Percentiles rank a stretch among this genome's conserved stretches.
These are phyloP conservation scores for Solanum commersonii DNA, from an alignment of 257 asterid species.

Conservation along the genomic window DNA sequence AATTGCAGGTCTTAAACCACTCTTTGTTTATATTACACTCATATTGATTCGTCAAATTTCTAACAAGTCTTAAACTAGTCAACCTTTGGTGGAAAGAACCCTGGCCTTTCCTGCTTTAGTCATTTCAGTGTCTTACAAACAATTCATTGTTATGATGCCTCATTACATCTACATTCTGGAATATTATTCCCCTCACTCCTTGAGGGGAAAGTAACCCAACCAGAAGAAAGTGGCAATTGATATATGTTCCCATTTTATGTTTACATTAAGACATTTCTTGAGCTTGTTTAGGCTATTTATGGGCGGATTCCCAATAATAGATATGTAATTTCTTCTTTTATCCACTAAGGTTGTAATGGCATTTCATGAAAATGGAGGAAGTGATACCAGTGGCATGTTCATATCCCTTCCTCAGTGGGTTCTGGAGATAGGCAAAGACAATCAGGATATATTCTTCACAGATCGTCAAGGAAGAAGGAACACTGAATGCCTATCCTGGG, in stretches of 20 bases:
- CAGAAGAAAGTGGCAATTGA: background rate
- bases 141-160: background rate
- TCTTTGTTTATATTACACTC: background rate
- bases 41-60: background rate
- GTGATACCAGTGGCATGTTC: constrained; percentile 41
- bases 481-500: constrained; percentile 74
- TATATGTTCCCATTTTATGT: background rate
- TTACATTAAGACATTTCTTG: background rate
- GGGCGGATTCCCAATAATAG: background rate
- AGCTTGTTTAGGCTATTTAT: background rate
- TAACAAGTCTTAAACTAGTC: background rate
- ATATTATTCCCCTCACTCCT: background rate
- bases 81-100: background rate
- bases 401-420: constrained; percentile 76
- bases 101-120: background rate
- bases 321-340: background rate
- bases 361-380: constrained; percentile 67
- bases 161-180: background rate
- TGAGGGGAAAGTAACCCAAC: background rate
- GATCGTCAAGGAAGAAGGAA: constrained; percentile 78
- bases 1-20: constrained; percentile 44
- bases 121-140: background rate
- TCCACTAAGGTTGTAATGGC: constrained; percentile 55
- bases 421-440: constrained; percentile 64
- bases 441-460: constrained; percentile 70